Evolutionary conservation across 2,329 filamentous ascomycete genomes (phyloP).

Genomic region (Penicillium digitatum): DNA sequence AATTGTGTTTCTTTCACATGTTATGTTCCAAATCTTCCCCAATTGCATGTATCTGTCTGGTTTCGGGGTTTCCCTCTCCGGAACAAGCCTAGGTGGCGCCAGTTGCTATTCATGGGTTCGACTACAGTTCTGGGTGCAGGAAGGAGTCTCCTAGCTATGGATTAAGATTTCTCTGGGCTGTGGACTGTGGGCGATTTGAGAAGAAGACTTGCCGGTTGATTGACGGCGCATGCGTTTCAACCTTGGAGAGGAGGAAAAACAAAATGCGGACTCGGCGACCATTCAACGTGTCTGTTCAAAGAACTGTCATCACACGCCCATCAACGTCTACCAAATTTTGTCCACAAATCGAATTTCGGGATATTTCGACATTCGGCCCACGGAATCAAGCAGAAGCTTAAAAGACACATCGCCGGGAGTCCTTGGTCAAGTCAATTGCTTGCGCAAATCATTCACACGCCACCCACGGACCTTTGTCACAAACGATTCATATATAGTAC

Average conservation of each 20-base stretch:
- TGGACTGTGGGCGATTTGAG: not conserved
- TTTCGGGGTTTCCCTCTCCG: conserved; percentile 9
- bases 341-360: not conserved
- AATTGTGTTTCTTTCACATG: conserved; percentile 18
- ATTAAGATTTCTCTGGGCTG: not conserved
- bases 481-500: conserved; percentile 44
- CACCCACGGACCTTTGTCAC: conserved; percentile 33
- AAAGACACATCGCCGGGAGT: not conserved
- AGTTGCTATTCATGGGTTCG: conserved; percentile 18
- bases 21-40: conserved; percentile 10
- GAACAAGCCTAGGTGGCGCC: conserved; percentile 12
- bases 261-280: not conserved
- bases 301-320: not conserved
- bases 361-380: not conserved
- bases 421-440: conserved; percentile 5
- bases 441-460: conserved; percentile 18
- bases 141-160: conserved; percentile 5
- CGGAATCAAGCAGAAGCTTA: not conserved
- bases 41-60: conserved; percentile 1
- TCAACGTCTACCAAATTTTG: not conserved
- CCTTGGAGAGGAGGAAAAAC: not conserved
- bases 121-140: conserved; percentile 7
- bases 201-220: not conserved
- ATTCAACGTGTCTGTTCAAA: not conserved
- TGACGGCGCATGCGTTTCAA: not conserved